phyloP scores from a whole-genome alignment of 192 early-diverging fungal genomes.

The Umbelopsis isabellina region DNA sequence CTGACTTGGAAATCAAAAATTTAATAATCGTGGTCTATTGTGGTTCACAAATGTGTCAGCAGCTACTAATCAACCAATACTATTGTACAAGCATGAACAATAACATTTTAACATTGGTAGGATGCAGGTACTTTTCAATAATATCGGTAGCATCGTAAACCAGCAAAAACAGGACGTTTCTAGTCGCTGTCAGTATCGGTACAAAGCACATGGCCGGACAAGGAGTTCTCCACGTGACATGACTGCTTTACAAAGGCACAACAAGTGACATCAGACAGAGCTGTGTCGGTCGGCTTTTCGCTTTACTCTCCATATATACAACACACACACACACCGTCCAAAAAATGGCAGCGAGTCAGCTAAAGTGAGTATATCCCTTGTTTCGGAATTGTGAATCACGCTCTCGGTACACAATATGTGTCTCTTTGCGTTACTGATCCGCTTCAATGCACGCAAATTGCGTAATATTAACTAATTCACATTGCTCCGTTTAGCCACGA shows the following conservation, averaged over 20 bases:
- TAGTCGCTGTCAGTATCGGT: too few species aligned
- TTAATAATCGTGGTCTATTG: too few species aligned
- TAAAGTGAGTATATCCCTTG: background rate
- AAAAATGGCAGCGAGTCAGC: slow-evolving; percentile 19
- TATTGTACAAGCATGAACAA: background rate
- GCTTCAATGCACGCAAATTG: background rate
- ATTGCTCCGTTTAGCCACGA: slow-evolving; percentile 48
- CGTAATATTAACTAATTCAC: background rate
- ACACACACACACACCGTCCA: background rate
- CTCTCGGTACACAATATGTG: too few species aligned
- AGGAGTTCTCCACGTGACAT: background rate
- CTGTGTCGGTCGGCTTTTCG: slow-evolving; percentile 5
- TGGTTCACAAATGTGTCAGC: too few species aligned
- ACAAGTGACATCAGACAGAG: slow-evolving; percentile 16
- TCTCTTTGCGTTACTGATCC: too few species aligned
- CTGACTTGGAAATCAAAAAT: too few species aligned
- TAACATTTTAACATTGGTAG: too few species aligned
- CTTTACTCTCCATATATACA: background rate
- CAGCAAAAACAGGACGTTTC: too few species aligned
- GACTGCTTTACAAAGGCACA: slow-evolving; percentile 23
- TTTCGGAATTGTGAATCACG: too few species aligned
- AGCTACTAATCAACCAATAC: background rate
- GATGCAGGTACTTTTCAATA: too few species aligned
- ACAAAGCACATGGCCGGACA: too few species aligned
- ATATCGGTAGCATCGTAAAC: too few species aligned